These are phyloP conservation scores for Vigna reflexopilosa DNA, from an alignment of 306 rosid genomes.

Conservation along the genomic window DNA sequence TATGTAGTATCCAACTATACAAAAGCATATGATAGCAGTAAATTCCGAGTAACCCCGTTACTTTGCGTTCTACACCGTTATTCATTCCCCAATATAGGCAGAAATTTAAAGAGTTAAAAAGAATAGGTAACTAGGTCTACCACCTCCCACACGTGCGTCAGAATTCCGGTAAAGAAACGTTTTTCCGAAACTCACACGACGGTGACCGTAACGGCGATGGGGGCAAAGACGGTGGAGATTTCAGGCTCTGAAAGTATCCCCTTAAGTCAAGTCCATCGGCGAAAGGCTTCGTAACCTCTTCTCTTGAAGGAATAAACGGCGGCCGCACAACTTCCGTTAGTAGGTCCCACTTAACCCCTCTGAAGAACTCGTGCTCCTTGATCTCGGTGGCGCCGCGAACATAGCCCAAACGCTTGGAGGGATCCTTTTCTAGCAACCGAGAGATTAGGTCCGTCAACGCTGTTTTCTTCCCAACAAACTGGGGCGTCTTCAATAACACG, in stretches of 20 bases:
- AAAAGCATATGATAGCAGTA: not conserved
- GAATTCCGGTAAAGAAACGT: conserved; percentile 53
- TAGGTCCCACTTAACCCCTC: conserved; percentile 84
- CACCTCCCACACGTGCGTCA: conserved; percentile 45
- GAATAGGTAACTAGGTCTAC: conserved; percentile 36
- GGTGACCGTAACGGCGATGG: conserved; percentile 62
- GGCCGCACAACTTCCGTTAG: conserved; percentile 69
- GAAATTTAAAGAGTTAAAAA: not conserved
- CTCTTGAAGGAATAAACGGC: conserved; percentile 74
- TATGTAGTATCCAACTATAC: conserved; percentile 4
- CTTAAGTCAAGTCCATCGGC: conserved; percentile 37
- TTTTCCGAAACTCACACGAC: conserved; percentile 35
- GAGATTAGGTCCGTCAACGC: conserved; percentile 70
- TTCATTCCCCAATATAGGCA: conserved; percentile 52
- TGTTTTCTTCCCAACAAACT: conserved; percentile 67
- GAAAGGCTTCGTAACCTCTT: conserved; percentile 30
- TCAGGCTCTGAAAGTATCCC: conserved; percentile 60
- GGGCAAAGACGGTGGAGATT: conserved; percentile 63
- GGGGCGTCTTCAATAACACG: conserved; percentile 63
- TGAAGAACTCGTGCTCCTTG: conserved; percentile 79
- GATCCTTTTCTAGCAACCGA: conserved; percentile 78
- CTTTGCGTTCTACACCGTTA: conserved; percentile 47
- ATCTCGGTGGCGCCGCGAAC: conserved; percentile 76
- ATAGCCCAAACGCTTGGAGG: conserved; percentile 73
- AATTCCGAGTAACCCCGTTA: conserved; percentile 33